Conservation (phyloP, 306 rosid genomes). For the Potentilla sterilis region DNA sequence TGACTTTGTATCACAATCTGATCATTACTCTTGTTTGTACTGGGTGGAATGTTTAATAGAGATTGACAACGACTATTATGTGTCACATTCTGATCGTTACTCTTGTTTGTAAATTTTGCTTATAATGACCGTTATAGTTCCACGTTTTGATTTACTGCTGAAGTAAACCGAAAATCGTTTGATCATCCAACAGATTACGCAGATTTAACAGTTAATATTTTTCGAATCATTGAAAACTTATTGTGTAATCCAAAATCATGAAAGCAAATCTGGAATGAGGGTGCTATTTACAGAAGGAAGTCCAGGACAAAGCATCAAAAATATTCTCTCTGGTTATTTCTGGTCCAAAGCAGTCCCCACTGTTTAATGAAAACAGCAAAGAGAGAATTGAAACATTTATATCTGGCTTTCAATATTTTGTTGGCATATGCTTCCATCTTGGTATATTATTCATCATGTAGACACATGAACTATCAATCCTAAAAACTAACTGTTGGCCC, state of each 20-base stretch:
- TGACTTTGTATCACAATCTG: conserved; percentile 7
- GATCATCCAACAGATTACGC: neutral
- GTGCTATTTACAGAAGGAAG: neutral
- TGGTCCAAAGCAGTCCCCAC: neutral
- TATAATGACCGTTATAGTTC: neutral
- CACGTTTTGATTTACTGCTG: neutral
- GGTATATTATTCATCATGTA: neutral
- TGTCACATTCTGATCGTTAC: neutral
- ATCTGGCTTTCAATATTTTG: neutral
- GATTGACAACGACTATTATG: neutral
- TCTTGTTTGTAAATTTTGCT: neutral
- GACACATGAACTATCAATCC: neutral
- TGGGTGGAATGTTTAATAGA: neutral
- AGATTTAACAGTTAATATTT: neutral
- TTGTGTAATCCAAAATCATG: neutral
- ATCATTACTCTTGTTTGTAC: conserved; percentile 10
- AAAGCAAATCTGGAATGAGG: neutral
- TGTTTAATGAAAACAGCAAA: neutral
- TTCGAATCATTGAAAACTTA: neutral
- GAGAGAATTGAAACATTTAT: neutral
- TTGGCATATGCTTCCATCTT: neutral
- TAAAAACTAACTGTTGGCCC: neutral
- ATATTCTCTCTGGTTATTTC: neutral
- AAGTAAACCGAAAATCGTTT: neutral
- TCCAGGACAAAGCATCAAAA: neutral